phyloP scores from a whole-genome alignment of 345 rosid genomes.

The Xanthoceras sorbifolium region DNA sequence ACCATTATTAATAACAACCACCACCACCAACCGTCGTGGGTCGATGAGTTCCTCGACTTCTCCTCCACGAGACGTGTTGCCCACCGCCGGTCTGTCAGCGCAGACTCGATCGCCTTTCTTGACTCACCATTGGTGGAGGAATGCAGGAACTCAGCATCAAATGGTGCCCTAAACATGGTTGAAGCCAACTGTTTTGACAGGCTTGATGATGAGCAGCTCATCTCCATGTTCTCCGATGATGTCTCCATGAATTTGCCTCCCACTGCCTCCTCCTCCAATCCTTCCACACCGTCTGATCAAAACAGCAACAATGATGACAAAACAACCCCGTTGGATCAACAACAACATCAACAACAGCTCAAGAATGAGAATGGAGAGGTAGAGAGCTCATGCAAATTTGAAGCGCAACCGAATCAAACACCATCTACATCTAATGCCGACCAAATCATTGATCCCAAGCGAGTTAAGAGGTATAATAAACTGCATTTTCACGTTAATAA shows the following conservation, averaged over 20 bases:
- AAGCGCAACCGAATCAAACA: constrained; percentile 18
- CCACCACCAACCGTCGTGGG: constrained; percentile 55
- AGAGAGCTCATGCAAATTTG: constrained; percentile 42
- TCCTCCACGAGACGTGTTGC: constrained; percentile 63
- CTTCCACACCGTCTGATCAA: constrained; percentile 73
- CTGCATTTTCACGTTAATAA: not conserved
- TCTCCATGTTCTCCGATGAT: constrained; percentile 74
- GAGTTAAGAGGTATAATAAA: constrained; percentile 61
- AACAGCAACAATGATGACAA: constrained; percentile 62
- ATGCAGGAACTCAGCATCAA: constrained; percentile 10
- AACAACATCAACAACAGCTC: constrained; percentile 23
- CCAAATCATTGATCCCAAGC: constrained; percentile 48
- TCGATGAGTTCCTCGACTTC: constrained; percentile 88
- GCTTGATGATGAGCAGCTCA: constrained; percentile 64
- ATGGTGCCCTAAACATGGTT: constrained; percentile 6
- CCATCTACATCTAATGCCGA: constrained; percentile 33
- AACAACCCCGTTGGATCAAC: constrained; percentile 26
- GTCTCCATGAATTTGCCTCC: constrained; percentile 36
- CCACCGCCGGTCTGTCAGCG: constrained; percentile 82
- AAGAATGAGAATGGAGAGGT: constrained; percentile 47
- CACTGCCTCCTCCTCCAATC: constrained; percentile 35
- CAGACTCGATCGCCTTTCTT: constrained; percentile 70
- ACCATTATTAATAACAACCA: constrained; percentile 6
- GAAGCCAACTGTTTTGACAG: constrained; percentile 39
- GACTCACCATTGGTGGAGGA: constrained; percentile 51